These are phyloP conservation scores for Cinchona pubescens DNA, from an alignment of 257 asterid species.

Conservation along the genomic window DNA sequence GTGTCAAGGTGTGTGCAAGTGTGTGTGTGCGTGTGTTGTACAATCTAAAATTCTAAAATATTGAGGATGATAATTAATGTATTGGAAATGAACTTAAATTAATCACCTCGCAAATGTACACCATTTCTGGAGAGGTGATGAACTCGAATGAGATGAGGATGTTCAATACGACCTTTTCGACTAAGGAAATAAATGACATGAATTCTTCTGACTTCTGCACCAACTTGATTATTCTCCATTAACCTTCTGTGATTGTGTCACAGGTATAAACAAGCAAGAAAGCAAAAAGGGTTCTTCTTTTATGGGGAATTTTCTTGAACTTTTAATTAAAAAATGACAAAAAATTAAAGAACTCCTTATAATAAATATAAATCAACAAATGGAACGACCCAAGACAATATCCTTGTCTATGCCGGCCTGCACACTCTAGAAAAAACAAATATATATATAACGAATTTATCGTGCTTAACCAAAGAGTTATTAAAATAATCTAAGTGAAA, in stretches of 20 bases:
- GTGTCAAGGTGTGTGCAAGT: too few relatives aligned
- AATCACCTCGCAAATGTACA: conserved; percentile 76
- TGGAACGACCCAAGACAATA: conserved; percentile 39
- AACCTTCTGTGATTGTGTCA: conserved; percentile 39
- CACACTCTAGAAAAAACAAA: conserved; percentile 20
- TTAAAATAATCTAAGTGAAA: conserved; percentile 12
- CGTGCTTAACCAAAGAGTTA: conserved; percentile 31
- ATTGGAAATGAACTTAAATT: not conserved
- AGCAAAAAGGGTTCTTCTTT: conserved; percentile 34
- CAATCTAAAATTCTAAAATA: too few relatives aligned
- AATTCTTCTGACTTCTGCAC: conserved; percentile 69
- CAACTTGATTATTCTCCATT: conserved; percentile 59
- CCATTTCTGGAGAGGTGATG: conserved; percentile 77
- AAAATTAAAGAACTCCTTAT: not conserved
- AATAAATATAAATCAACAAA: conserved; percentile 21
- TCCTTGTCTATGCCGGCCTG: conserved; percentile 65
- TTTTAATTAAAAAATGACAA: conserved; percentile 13
- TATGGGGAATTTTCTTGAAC: conserved; percentile 28
- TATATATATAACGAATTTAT: conserved; percentile 15
- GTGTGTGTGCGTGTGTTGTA: too few relatives aligned
- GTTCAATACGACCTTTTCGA: conserved; percentile 70
- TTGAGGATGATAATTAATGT: not conserved
- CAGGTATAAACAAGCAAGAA: conserved; percentile 20
- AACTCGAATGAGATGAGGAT: conserved; percentile 84
- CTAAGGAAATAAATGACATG: conserved; percentile 77